Conservation (phyloP, 1,139 yeast genomes). For the Taphrina deformans region DNA sequence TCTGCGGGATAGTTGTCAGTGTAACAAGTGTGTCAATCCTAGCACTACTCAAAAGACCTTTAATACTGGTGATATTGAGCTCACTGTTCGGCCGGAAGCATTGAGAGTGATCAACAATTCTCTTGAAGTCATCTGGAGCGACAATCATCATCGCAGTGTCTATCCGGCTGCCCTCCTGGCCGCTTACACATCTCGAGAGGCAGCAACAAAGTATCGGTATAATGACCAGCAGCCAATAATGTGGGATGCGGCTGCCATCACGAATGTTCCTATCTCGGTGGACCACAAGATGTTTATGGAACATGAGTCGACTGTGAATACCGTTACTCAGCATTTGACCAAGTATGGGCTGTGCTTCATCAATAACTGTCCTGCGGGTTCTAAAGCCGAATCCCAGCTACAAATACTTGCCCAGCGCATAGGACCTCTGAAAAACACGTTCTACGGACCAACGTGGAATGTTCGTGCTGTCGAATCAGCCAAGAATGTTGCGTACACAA, state of each 20-base stretch:
- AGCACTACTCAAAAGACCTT: constrained; percentile 64
- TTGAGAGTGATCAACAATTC: constrained; percentile 46
- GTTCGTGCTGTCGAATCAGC: constrained; percentile 63
- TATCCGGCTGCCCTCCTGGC: constrained; percentile 55
- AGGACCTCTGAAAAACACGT: constrained; percentile 71
- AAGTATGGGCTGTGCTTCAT: constrained; percentile 62
- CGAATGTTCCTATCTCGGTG: constrained; percentile 43
- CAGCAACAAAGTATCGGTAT: constrained; percentile 42
- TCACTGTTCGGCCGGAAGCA: constrained; percentile 41
- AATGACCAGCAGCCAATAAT: constrained; percentile 51
- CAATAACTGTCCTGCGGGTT: constrained; percentile 53
- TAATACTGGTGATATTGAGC: constrained; percentile 57
- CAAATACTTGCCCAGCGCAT: constrained; percentile 58
- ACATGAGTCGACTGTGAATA: constrained; percentile 48
- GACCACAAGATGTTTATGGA: constrained; percentile 52
- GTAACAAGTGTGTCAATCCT: constrained; percentile 56
- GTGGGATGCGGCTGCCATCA: constrained; percentile 42
- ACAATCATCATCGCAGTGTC: constrained; percentile 45
- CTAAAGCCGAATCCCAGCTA: constrained; percentile 44
- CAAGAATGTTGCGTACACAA: constrained; percentile 74
- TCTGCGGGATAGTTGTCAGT: constrained; percentile 63
- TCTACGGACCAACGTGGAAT: constrained; percentile 73
- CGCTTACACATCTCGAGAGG: constrained; percentile 49
- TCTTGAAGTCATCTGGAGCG: constrained; percentile 60
- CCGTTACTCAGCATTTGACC: constrained; percentile 54